Evolutionary conservation across 2,329 filamentous ascomycete species (phyloP).

Genomic region (Fusarium begoniae): DNA sequence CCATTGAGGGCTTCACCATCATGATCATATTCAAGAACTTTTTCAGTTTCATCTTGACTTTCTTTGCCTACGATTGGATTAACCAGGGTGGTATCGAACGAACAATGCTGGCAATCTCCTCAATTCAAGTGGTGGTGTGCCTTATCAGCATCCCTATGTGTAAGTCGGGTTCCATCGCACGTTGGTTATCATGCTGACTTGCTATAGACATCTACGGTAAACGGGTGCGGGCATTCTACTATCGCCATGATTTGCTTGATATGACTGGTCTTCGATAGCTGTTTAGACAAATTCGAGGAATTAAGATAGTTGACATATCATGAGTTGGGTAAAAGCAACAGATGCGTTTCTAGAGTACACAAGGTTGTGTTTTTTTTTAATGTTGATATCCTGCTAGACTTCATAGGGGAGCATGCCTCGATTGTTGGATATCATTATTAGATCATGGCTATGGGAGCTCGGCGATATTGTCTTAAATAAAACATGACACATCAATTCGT

Average conservation of each 20-base stretch:
- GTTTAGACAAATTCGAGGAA: background rate
- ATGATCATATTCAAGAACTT: slow-evolving; percentile 95
- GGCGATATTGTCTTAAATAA: background rate
- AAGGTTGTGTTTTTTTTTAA: background rate
- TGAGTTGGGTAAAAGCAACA: background rate
- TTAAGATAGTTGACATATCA: slow-evolving; percentile 29
- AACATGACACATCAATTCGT: background rate
- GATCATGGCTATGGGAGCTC: background rate
- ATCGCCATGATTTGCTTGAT: slow-evolving; percentile 75
- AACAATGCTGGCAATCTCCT: slow-evolving; percentile 75
- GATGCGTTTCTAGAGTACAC: background rate
- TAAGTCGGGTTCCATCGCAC: slow-evolving; percentile 71
- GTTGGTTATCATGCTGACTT: background rate
- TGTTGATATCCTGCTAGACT: background rate
- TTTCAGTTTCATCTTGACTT: slow-evolving; percentile 87
- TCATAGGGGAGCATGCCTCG: background rate
- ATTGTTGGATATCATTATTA: background rate
- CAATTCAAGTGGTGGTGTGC: slow-evolving; percentile 82
- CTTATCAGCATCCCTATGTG: slow-evolving; percentile 78
- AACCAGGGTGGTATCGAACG: slow-evolving; percentile 67
- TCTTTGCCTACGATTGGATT: slow-evolving; percentile 86
- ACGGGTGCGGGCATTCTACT: slow-evolving; percentile 76
- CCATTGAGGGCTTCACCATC: slow-evolving; percentile 89
- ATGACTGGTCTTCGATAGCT: slow-evolving; percentile 44
- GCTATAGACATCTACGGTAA: slow-evolving; percentile 79